phyloP scores from a whole-genome alignment of 1,139 yeast genomes.

The Yamadazyma atmosphaerica region DNA sequence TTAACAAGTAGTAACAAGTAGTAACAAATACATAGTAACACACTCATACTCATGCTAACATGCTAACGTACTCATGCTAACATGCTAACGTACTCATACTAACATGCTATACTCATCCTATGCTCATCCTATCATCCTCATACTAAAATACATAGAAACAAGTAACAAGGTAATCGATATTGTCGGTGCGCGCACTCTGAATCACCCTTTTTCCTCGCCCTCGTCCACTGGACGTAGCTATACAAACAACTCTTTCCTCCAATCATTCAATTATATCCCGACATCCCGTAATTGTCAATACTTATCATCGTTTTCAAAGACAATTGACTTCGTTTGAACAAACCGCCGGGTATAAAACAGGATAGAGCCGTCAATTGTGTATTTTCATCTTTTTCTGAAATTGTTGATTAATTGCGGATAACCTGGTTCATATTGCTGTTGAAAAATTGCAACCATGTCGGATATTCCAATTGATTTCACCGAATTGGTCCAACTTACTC shows the following conservation, averaged over 20 bases:
- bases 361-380: neutral
- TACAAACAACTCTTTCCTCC: neutral
- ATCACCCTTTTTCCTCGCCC: conserved; percentile 3
- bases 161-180: no score
- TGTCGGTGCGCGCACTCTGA: neutral
- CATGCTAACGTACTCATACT: no score
- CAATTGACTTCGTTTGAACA: neutral
- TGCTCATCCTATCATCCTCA: no score
- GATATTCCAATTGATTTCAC: conserved; percentile 96
- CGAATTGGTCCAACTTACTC: conserved; percentile 85
- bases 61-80: no score
- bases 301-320: neutral
- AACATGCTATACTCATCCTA: no score
- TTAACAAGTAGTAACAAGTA: neutral
- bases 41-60: neutral
- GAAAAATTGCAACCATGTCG: conserved; percentile 6
- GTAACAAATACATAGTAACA: neutral
- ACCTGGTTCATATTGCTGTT: neutral
- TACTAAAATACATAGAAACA: no score
- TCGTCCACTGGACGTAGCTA: conserved; percentile 4
- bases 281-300: no score
- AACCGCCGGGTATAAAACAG: neutral
- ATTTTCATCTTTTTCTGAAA: neutral
- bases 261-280: no score
- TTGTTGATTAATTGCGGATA: neutral